A percentile compares a stretch with the other conserved stretches of the same genome.
Conservation (phyloP, 139 green algal genomes). For the Penium margaritaceum region DNA sequence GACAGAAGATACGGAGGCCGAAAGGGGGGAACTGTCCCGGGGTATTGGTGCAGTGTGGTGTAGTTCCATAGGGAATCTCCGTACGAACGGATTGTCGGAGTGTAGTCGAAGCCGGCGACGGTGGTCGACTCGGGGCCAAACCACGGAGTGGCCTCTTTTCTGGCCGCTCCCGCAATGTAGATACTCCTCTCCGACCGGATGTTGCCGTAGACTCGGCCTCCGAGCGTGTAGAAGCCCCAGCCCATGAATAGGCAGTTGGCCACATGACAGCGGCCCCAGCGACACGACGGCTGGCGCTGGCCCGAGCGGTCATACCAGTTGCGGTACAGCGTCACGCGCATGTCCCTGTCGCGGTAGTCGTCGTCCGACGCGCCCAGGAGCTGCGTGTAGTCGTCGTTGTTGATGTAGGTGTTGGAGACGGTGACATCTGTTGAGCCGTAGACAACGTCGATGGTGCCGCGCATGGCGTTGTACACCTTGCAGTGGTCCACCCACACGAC, state of each 20-base stretch:
- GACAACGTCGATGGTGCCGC: conserved; percentile 10
- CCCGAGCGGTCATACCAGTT: background rate
- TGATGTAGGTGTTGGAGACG: conserved; percentile 5
- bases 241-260: too few relatives aligned
- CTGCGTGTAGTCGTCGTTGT: background rate
- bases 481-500: conserved; percentile 22
- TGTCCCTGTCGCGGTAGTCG: background rate
- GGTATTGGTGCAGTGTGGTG: background rate
- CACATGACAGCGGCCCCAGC: too few relatives aligned
- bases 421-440: conserved; percentile 13
- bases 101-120: background rate
- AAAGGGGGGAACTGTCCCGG: too few relatives aligned
- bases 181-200: background rate
- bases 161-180: too few relatives aligned
- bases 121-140: too few relatives aligned
- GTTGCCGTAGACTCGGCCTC: too few relatives aligned
- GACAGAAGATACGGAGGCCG: too few relatives aligned
- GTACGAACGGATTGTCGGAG: background rate
- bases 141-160: background rate
- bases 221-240: too few relatives aligned
- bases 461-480: conserved; percentile 1
- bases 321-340: background rate
- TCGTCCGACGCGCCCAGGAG: background rate
- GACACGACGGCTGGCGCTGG: conserved; percentile 2
- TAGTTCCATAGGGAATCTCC: background rate